Base-by-base conservation (phyloP, 139 green algal species). In the Chlorella sp. region DNA sequence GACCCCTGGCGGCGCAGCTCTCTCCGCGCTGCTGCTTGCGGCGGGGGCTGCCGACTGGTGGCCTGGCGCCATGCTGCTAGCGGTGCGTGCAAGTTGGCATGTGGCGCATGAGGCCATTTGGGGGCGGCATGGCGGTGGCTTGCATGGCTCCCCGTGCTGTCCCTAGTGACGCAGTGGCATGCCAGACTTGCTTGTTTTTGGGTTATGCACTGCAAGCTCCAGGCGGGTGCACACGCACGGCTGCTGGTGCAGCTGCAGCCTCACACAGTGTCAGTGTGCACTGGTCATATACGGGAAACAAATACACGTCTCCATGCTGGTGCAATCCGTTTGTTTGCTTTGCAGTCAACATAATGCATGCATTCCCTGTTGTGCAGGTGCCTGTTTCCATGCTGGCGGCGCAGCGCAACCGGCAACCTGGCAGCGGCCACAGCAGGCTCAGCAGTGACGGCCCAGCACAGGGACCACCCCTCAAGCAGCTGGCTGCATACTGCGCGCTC, bases 11-110 rank as follows among this genome's bases (percentile, higher is more conserved):
- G 77, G 77, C 13, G 40, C 60, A 8, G 26, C 40, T 30, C 77
- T 74, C 26, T 83, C 77, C 0, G 56, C 77, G 3, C 7, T 41
- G 17, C 60, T 83, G 32, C 60, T 83, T 6, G 60, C 60, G 14
- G 60, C 32, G 13, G 77, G 77, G 28, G 19, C 40, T 32, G 41
- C 34, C 5, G 77, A 62, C 30, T 83, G 77, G 77, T 64, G 56
- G 77, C 77, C 77, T 0, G 77, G 77, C 40, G 41, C 36, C 13
- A 34, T 83, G 58, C 77, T 83, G 77, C 77, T 51, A 36, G 54
- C 13, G 14, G 76, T 56, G 76, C 72, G 43, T 32, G n/a, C 30
- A 38, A 4, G 72, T n/a, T 6, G 40, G 56, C 22, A 11, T 56
- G 26, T 7, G 24, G 13, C 40, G 22, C 20, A 40, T 36, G 17